Conservation (phyloP, 1,139 yeast species). For the Yamadazyma dushanensis region DNA sequence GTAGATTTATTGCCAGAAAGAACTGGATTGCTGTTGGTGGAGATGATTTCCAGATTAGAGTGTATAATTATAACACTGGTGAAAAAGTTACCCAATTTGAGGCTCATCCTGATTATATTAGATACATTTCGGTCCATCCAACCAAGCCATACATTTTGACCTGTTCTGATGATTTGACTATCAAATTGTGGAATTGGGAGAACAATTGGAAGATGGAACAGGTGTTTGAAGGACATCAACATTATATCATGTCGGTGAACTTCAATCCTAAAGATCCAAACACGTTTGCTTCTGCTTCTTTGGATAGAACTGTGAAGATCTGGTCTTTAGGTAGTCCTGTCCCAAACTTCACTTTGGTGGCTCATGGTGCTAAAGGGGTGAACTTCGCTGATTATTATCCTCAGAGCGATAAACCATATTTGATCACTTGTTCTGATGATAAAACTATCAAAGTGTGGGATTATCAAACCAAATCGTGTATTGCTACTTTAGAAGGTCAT, state of each 20-base stretch:
- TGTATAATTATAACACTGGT: slow-evolving; percentile 91
- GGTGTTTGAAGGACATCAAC: slow-evolving; percentile 92
- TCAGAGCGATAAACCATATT: slow-evolving; percentile 92
- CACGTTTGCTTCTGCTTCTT: slow-evolving; percentile 95
- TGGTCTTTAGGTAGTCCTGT: slow-evolving; percentile 92
- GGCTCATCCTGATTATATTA: slow-evolving; percentile 96
- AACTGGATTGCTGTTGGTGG: slow-evolving; percentile 97
- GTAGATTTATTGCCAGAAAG: slow-evolving; percentile 91
- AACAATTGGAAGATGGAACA: slow-evolving; percentile 87
- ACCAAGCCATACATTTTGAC: slow-evolving; percentile 86
- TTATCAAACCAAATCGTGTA: slow-evolving; percentile 94
- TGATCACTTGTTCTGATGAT: slow-evolving; percentile 92
- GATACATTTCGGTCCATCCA: slow-evolving; percentile 93
- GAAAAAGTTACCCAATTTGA: slow-evolving; percentile 94
- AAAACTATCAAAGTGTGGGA: slow-evolving; percentile 92
- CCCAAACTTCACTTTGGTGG: slow-evolving; percentile 88
- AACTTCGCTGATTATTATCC: slow-evolving; percentile 97
- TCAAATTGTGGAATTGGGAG: slow-evolving; percentile 98
- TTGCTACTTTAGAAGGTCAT: slow-evolving; percentile 93
- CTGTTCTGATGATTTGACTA: slow-evolving; percentile 87
- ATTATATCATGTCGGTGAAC: slow-evolving; percentile 90
- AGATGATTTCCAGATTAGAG: slow-evolving; percentile 92
- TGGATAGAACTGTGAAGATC: slow-evolving; percentile 93
- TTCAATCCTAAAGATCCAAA: slow-evolving; percentile 97
- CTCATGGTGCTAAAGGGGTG: slow-evolving; percentile 92